These are phyloP conservation scores for Candida insectalens DNA, from an alignment of 805 yeast genomes.

Conservation along the genomic window DNA sequence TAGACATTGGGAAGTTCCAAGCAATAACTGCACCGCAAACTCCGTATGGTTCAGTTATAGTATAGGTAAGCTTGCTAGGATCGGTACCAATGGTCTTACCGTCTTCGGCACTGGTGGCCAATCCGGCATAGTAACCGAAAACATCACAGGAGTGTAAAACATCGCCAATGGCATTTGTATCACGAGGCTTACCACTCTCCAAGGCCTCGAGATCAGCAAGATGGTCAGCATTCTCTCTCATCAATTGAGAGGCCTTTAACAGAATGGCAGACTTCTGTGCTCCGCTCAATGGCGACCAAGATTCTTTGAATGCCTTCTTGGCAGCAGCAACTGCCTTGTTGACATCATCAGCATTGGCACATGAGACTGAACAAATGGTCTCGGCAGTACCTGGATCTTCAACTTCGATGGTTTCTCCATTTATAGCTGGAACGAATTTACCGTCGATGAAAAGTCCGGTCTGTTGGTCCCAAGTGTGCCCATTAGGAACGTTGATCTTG, in stretches of 20 bases:
- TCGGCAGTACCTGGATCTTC: conserved; percentile 47
- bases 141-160: conserved; percentile 46
- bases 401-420: conserved; percentile 50
- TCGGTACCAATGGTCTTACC: conserved; percentile 60
- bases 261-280: conserved; percentile 35
- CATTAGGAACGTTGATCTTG: conserved; percentile 35
- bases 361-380: conserved; percentile 38
- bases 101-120: conserved; percentile 53
- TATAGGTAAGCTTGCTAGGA: conserved; percentile 48
- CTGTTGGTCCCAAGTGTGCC: conserved; percentile 52
- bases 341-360: conserved; percentile 42
- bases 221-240: conserved; percentile 37
- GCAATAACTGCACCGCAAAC: conserved; percentile 67
- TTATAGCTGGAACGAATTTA: conserved; percentile 48
- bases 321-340: conserved; percentile 47
- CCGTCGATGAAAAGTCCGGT: conserved; percentile 85
- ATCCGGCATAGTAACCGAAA: conserved; percentile 62
- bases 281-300: conserved; percentile 40
- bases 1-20: conserved; percentile 65
- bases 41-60: conserved; percentile 57
- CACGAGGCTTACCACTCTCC: conserved; percentile 51
- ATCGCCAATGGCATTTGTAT: conserved; percentile 47
- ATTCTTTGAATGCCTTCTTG: conserved; percentile 33
- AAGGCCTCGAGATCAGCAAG: conserved; percentile 48
- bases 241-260: conserved; percentile 38